A percentile compares a stretch with the other conserved stretches of the same genome.
Conservation (phyloP, 208 protist genomes). For the Trypanosoma grayi region DNA sequence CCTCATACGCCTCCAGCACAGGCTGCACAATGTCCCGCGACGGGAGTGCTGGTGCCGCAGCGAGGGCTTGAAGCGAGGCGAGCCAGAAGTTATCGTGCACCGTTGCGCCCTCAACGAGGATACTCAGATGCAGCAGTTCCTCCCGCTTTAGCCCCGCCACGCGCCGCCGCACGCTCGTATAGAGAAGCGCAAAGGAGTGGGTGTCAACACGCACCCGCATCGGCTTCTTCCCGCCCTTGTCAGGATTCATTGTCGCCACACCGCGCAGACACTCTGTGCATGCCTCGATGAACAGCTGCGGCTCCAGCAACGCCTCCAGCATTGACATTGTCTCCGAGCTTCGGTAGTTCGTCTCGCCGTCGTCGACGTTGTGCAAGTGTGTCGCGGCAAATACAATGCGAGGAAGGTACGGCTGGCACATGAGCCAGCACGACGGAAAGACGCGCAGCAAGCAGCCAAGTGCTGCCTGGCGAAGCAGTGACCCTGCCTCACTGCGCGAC, state of each 20-base stretch:
- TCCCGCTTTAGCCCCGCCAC: conserved; percentile 68
- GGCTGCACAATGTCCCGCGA: conserved; percentile 63
- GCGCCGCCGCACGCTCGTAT: conserved; percentile 61
- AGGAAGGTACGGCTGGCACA: conserved; percentile 78
- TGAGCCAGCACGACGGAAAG: conserved; percentile 81
- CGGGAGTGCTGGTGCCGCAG: conserved; percentile 48
- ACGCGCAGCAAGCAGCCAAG: conserved; percentile 59
- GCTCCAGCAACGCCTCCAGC: conserved; percentile 84
- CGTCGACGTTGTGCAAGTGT: conserved; percentile 59
- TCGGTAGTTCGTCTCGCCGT: conserved; percentile 70
- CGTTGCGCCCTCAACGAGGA: conserved; percentile 50
- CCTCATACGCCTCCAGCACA: conserved; percentile 73
- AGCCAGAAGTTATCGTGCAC: conserved; percentile 81
- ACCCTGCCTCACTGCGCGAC: conserved; percentile 40
- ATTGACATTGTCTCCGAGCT: conserved; percentile 75
- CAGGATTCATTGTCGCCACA: conserved; percentile 8
- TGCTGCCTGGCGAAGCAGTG: conserved; percentile 67
- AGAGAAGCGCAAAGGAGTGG: conserved; percentile 76
- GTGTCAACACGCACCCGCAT: conserved; percentile 58
- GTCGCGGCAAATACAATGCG: conserved; percentile 58
- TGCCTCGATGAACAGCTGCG: conserved; percentile 77
- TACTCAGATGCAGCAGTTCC: conserved; percentile 64
- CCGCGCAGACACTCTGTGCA: conserved; percentile 64
- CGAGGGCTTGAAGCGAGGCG: conserved; percentile 70
- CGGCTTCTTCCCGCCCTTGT: not conserved